Conservation (phyloP, 441 rosid species). For the Euphorbia schlechtendalii region DNA sequence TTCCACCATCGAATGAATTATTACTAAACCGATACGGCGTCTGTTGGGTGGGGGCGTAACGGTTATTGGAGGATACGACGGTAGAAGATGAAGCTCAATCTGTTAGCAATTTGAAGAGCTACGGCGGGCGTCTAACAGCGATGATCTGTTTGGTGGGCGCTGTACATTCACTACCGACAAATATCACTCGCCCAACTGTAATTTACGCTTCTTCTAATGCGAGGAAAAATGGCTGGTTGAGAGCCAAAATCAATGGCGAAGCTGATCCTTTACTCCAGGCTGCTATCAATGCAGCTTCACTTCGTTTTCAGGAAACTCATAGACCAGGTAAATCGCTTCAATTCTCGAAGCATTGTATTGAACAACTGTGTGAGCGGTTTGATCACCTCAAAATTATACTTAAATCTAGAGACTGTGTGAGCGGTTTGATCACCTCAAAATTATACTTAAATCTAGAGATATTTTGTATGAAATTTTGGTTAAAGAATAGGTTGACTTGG, state of each 20-base stretch:
- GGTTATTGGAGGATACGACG: too few species aligned
- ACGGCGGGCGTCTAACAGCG: background rate
- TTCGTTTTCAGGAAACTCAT: slow-evolving; percentile 78
- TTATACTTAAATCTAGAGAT: too few species aligned
- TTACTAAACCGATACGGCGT: too few species aligned
- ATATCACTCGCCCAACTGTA: slow-evolving; percentile 13
- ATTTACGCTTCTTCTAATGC: slow-evolving; percentile 17
- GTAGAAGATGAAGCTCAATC: slow-evolving; percentile 2
- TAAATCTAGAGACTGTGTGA: too few species aligned
- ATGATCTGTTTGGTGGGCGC: slow-evolving; percentile 21
- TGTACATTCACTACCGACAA: slow-evolving; percentile 9
- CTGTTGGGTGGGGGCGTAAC: too few species aligned
- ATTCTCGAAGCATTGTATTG: slow-evolving; percentile 18
- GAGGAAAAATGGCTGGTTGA: slow-evolving; percentile 19
- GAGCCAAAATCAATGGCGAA: slow-evolving; percentile 45
- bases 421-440: background rate
- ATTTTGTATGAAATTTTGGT: too few species aligned
- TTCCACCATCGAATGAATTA: too few species aligned
- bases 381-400: background rate
- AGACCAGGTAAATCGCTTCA: slow-evolving; percentile 40
- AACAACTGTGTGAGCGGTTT: slow-evolving; percentile 3
- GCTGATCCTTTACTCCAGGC: slow-evolving; percentile 53
- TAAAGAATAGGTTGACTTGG: background rate
- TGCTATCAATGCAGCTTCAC: slow-evolving; percentile 57
- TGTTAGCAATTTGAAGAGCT: background rate